These are phyloP conservation scores for Arthromyces matolae DNA, from an alignment of 768 basidiomycete species.

Conservation along the genomic window DNA sequence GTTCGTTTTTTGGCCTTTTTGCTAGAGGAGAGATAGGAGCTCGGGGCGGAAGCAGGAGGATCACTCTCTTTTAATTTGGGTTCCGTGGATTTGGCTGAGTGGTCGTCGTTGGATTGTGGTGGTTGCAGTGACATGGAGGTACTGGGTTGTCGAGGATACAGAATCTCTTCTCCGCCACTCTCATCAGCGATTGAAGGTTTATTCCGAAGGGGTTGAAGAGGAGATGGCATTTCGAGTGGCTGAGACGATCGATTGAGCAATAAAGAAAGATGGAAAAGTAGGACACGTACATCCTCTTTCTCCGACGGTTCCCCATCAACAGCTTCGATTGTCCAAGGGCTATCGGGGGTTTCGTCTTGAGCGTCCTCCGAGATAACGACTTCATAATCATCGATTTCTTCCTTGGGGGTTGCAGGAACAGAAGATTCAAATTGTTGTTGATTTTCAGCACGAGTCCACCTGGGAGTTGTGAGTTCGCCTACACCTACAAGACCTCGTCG, in stretches of 20 bases:
- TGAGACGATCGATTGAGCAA: slow-evolving; percentile 21
- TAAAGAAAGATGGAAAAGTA: neutral
- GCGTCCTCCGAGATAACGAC: slow-evolving; percentile 35
- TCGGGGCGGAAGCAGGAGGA: slow-evolving; percentile 53
- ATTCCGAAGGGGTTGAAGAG: slow-evolving; percentile 49
- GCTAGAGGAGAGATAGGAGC: slow-evolving; percentile 50
- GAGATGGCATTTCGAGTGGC: slow-evolving; percentile 40
- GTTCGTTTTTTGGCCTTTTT: slow-evolving; percentile 70
- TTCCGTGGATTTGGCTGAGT: slow-evolving; percentile 21
- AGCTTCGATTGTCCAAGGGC: slow-evolving; percentile 88
- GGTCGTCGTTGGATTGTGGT: slow-evolving; percentile 17
- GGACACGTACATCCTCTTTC: slow-evolving; percentile 54
- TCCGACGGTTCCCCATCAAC: slow-evolving; percentile 77
- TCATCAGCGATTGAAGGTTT: slow-evolving; percentile 73
- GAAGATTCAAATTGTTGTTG: slow-evolving; percentile 34
- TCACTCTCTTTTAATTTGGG: slow-evolving; percentile 27
- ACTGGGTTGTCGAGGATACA: slow-evolving; percentile 68
- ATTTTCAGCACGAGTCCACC: slow-evolving; percentile 67
- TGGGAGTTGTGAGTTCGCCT: slow-evolving; percentile 94
- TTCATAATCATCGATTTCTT: slow-evolving; percentile 40
- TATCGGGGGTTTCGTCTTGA: slow-evolving; percentile 63
- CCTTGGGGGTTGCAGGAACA: slow-evolving; percentile 22
- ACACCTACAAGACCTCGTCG: slow-evolving; percentile 87
- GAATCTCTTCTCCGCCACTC: slow-evolving; percentile 87
- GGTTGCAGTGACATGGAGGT: slow-evolving; percentile 28